Evolutionary conservation across 192 early-diverging fungal species (phyloP).

Genomic region (Rhizoclosmatium globosum): DNA sequence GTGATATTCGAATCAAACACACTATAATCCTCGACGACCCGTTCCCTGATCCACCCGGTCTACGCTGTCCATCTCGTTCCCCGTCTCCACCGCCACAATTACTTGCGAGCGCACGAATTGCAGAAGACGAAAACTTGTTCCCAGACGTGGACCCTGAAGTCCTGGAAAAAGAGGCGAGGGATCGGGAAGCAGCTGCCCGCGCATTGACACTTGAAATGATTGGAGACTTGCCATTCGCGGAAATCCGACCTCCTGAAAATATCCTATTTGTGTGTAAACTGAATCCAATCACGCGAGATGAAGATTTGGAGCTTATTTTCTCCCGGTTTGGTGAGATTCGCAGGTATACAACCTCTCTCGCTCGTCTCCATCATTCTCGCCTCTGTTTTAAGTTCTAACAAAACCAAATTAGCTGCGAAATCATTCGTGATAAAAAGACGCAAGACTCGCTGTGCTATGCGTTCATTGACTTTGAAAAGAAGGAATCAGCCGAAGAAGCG

Average conservation of each 20-base stretch:
- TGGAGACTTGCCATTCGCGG: conserved; percentile 95
- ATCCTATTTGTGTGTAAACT: conserved; percentile 96
- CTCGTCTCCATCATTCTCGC: neutral
- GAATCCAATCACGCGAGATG: conserved; percentile 87
- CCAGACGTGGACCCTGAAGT: conserved; percentile 65
- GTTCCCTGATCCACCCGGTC: conserved; percentile 80
- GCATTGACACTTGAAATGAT: conserved; percentile 98
- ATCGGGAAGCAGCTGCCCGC: conserved; percentile 79
- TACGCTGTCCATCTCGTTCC: conserved; percentile 72
- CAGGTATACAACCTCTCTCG: too few species aligned
- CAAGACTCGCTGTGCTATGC: conserved; percentile 91
- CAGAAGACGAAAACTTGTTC: conserved; percentile 76
- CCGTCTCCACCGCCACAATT: conserved; percentile 80
- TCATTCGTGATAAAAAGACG: conserved; percentile 86
- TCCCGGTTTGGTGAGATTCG: conserved; percentile 87
- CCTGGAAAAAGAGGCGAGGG: conserved; percentile 68
- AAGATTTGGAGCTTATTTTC: conserved; percentile 93
- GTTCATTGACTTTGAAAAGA: conserved; percentile 94
- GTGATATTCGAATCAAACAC: conserved; percentile 90
- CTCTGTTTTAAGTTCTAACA: conserved; percentile 8
- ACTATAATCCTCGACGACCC: conserved; percentile 94
- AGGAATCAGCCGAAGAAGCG: conserved; percentile 88
- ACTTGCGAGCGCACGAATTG: conserved; percentile 76
- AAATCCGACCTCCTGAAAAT: conserved; percentile 96
- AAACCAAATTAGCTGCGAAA: conserved; percentile 75